Evolutionary conservation across 129 eudicot genomes (phyloP).

Genomic region (Pittosporum tobira): DNA sequence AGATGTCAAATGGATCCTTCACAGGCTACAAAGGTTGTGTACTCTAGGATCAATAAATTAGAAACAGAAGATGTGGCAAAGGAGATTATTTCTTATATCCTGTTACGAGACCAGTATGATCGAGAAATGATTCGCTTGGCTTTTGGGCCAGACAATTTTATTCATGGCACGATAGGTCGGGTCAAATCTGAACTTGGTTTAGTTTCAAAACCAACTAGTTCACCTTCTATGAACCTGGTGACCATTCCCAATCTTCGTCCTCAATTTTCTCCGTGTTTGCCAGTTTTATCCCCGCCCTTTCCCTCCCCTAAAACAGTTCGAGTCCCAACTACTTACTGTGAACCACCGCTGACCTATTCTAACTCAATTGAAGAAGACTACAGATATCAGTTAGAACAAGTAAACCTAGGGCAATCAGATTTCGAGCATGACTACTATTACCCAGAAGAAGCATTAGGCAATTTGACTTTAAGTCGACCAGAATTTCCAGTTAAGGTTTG

Average conservation of each 20-base stretch:
- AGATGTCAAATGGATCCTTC: slow-evolving; percentile 54
- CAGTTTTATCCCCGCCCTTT: slow-evolving; percentile 23
- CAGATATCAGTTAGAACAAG: slow-evolving; percentile 31
- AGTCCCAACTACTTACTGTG: slow-evolving; percentile 32
- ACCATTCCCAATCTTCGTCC: slow-evolving; percentile 23
- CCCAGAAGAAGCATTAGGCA: slow-evolving; percentile 39
- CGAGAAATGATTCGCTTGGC: slow-evolving; percentile 52
- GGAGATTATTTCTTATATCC: slow-evolving; percentile 41
- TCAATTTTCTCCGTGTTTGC: slow-evolving; percentile 35
- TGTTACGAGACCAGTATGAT: slow-evolving; percentile 43
- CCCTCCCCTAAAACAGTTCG: slow-evolving; percentile 20
- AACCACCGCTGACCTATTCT: slow-evolving; percentile 25
- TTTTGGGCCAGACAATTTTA: slow-evolving; percentile 41
- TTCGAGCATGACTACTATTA: slow-evolving; percentile 24
- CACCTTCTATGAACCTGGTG: slow-evolving; percentile 22
- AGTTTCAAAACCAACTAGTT: slow-evolving; percentile 26
- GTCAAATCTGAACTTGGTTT: slow-evolving; percentile 28
- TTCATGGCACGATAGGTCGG: slow-evolving; percentile 27
- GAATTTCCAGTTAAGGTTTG: slow-evolving; percentile 55
- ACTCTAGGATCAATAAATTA: slow-evolving; percentile 35
- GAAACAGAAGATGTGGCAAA: slow-evolving; percentile 51
- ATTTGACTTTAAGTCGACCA: slow-evolving; percentile 46
- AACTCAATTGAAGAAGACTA: slow-evolving; percentile 44
- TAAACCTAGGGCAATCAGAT: slow-evolving; percentile 20
- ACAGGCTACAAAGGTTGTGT: slow-evolving; percentile 40